Evolutionary conservation across 2,329 filamentous ascomycete species (phyloP), one percentile per base, ranked within the genome.

Genomic region (Fusarium stilboides): DNA sequence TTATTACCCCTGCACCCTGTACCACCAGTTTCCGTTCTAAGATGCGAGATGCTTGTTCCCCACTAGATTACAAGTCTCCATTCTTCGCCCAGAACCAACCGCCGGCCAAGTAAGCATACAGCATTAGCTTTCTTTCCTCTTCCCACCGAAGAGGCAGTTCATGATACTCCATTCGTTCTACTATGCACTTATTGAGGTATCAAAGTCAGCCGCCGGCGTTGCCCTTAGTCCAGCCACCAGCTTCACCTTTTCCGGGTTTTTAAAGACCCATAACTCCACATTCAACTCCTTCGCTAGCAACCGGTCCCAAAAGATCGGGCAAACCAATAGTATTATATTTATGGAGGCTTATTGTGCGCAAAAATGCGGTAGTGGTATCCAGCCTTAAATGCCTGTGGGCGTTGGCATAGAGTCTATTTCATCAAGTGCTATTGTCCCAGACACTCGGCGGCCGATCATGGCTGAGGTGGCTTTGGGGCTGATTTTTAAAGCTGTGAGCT

Each of bases 91-190:
- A 28, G 13, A 24, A 42, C 19, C 19, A 20, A 19, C n/a, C 34
- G 47, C 39, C 34, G 15, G 31, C 63, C 42, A 24, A 14, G 39
- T 39, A 13, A 24, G 13, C 36, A 52, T 44, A 33, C 46, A 54
- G 19, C 40, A n/a, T 46, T 70, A 60, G 53, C 50, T 17, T 51
- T 68, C 57, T 64, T 70, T 36, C 39, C 53, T 50, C 53, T 39
- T 68, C 33, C 17, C 66, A 37, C 24, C 28, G 9, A n/a, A 31
- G 14, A 15, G 8, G 19, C 19, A 19, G 17, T n/a, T 15, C 20
- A 22, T 19, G 14, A 15, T 61, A 22, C 33, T 43, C 19, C 14
- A 10, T 34, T 13, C 22, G 19, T 10, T 47, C 26, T 42, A 37
- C 22, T 24, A 24, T 24, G 7, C 7, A 24, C 40, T n/a, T 51